Percentiles rank a stretch among this genome's conserved stretches.
Conservation (phyloP, 257 asterid genomes). For the Ballota nigra region DNA sequence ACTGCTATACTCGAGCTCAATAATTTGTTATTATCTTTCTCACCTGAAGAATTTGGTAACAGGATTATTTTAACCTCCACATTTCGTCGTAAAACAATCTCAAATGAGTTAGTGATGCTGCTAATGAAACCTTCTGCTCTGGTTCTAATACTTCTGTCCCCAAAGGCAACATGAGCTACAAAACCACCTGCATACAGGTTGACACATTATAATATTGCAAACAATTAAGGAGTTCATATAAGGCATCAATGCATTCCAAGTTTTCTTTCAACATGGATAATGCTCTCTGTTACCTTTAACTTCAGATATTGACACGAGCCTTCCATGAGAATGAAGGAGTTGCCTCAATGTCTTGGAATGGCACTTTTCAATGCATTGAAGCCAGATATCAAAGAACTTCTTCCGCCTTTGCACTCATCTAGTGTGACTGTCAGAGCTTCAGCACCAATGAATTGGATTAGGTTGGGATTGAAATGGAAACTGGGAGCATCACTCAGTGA, state of each 20-base stretch:
- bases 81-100: slow-evolving; percentile 66
- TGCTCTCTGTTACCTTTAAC: slow-evolving; percentile 53
- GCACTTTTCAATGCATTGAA: slow-evolving; percentile 78
- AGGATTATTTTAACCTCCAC: slow-evolving; percentile 77
- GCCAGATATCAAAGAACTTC: slow-evolving; percentile 56
- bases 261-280: not conserved
- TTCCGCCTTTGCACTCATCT: slow-evolving; percentile 36
- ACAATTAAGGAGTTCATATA: not conserved
- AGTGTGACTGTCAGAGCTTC: slow-evolving; percentile 25
- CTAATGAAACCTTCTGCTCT: slow-evolving; percentile 93
- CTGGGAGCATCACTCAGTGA: slow-evolving; percentile 22
- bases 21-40: slow-evolving; percentile 16
- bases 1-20: too few species aligned
- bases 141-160: slow-evolving; percentile 59
- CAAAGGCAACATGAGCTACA: slow-evolving; percentile 79
- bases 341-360: slow-evolving; percentile 89
- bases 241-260: not conserved
- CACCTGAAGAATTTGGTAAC: slow-evolving; percentile 40
- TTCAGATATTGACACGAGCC: slow-evolving; percentile 76
- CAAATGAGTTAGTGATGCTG: slow-evolving; percentile 89
- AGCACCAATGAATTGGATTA: slow-evolving; percentile 24
- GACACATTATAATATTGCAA: not conserved
- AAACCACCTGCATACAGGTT: slow-evolving; percentile 87
- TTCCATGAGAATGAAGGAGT: slow-evolving; percentile 71
- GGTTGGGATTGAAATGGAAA: slow-evolving; percentile 30